Base-by-base conservation (phyloP, 768 basidiomycete species). In the Serendipita vermifera region DNA sequence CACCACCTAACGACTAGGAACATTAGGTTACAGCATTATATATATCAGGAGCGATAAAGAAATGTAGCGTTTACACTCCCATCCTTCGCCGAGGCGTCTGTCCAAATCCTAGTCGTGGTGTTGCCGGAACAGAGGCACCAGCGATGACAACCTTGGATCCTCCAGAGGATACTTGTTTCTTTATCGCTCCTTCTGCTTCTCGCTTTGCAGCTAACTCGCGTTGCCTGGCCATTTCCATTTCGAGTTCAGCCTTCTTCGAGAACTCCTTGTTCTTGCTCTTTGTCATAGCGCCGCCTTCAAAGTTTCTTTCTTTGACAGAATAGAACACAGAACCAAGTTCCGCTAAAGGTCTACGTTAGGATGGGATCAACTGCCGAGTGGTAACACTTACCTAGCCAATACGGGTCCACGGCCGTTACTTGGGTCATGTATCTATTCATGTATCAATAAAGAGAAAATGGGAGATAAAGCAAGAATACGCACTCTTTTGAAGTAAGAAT, bases 281-380 rank as follows among this genome's bases (percentile, higher is more conserved):
- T 51, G 85, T 75, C 57, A 78, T 80, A 20, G 69, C 55, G 15
- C 88, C 85, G 58, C 87, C 92, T 64, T 96, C 92, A 65, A 98
- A 97, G 73, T 89, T 89, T 76, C 96, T 96, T 72, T 97, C 93
- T 66, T 92, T 86, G 54, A 96, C 93, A 24, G 92, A 93, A 73
- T 90, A 98, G 76, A 96, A 97, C 15, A 96, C 91, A 55, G 88
- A 87, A 59, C 93, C 93, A 36, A 96, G 78, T 60, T 96, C 91
- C 63, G 93, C 92, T 91, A 62, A 20, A 59, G 38, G 58, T 40
- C 57, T 61, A 40, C 62, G 59, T 62, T n/a, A 31, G 46, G 36
- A 59, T 2, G 43, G 11, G 27, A 41, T 26, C 11, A n/a, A 38
- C 40, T 26, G 27, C 9, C 35, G 6, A 58, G 38, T 0, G 3